Evolutionary conservation across 1,139 yeast species (phyloP), one percentile per base, ranked within the genome.

Genomic region (Geotrichum macrosporum): DNA sequence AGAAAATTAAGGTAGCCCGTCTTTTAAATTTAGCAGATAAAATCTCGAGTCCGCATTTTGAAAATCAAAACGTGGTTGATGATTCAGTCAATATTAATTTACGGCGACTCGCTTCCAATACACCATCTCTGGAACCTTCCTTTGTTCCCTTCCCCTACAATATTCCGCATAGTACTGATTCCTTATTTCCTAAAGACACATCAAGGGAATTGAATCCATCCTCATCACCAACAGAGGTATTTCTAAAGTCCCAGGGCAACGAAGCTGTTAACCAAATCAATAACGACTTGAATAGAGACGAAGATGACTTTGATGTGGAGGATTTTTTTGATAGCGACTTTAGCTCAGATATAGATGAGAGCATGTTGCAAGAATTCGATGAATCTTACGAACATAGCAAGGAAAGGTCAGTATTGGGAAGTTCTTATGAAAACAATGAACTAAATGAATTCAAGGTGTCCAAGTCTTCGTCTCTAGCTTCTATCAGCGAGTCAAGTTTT

Each of bases 281-380:
- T n/a, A 37, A 29, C 9, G 6, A 21, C 30, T 12, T 13, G 31
- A 21, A 12, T 8, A 31, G 19, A 16, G 29, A 30, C 35, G 31
- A 19, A 10, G 35, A 41, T 8, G 39, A 41, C 3, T 15, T 34
- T 27, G 19, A 34, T 9, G 21, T 34, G n/a, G 45, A 41, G 10
- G 38, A 29, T 8, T 35, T 34, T 26, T 35, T 41, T 27, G 45
- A 41, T 24, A 41, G 37, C 20, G 46, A 46, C 19, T 41, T 35
- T 12, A 34, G 44, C 16, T 36, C 36, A 4, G 43, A 41, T 10
- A 21, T 43, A 15, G 42, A 41, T 19, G 46, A 41, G 6, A 16
- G 13, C 5, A n/a, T 18, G 16, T 10, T 22, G 31, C n/a, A 22
- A 19, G 21, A 40, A 13, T n/a, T 26, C 13, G 40, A 36, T 13